Conservation (phyloP, 306 rosid species). For the Medicago lupulina region DNA sequence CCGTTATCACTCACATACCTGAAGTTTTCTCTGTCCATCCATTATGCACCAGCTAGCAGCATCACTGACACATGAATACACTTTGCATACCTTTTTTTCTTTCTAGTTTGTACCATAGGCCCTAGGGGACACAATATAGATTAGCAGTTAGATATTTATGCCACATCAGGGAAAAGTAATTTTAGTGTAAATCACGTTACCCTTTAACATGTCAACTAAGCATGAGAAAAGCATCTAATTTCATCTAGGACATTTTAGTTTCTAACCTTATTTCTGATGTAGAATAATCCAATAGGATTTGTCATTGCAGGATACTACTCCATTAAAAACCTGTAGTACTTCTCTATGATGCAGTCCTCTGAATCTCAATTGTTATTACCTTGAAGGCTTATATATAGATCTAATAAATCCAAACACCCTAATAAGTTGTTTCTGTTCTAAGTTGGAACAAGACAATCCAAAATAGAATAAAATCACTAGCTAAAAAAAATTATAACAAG, state of each 20-base stretch:
- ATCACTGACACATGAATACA: not conserved
- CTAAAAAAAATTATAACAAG: not conserved
- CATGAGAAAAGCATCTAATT: not conserved
- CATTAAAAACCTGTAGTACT: not conserved
- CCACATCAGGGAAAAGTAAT: not conserved
- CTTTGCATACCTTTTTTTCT: not conserved
- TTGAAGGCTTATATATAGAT: constrained; percentile 1
- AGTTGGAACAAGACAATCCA: not conserved
- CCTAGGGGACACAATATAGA: not conserved
- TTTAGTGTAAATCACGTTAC: not conserved
- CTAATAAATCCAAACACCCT: constrained; percentile 23
- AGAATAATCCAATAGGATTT: not conserved
- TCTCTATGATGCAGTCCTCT: not conserved
- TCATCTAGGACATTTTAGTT: no score
- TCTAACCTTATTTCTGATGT: no score
- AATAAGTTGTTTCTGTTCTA: constrained; percentile 21
- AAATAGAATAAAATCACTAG: constrained; percentile 21
- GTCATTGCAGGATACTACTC: not conserved
- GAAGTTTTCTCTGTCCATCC: not conserved
- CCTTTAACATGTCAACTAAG: not conserved
- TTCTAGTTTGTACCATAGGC: not conserved
- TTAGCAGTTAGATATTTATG: not conserved
- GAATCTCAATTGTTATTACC: constrained; percentile 1
- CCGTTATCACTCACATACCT: not conserved
- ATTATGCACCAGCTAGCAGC: not conserved